These are phyloP conservation scores for Cordyceps pruinosa DNA, from an alignment of 2,329 filamentous ascomycete genomes.

Conservation along the genomic window DNA sequence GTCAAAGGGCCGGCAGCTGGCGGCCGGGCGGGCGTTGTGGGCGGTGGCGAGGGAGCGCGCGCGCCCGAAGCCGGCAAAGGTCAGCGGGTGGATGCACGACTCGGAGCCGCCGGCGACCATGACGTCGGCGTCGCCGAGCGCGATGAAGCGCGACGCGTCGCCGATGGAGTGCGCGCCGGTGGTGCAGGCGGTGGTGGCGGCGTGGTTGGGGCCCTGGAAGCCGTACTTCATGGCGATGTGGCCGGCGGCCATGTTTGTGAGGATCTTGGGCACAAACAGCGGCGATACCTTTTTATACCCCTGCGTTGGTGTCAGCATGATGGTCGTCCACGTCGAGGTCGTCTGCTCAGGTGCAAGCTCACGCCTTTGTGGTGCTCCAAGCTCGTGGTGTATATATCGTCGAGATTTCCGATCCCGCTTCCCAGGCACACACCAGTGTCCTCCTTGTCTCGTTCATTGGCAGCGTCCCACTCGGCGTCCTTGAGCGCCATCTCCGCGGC, in stretches of 20 bases:
- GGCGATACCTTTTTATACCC: constrained; percentile 92
- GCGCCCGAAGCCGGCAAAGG: constrained; percentile 84
- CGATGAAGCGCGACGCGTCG: constrained; percentile 87
- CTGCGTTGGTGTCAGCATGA: constrained; percentile 34
- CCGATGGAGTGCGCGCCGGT: constrained; percentile 93
- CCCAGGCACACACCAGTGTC: constrained; percentile 85
- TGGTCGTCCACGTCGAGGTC: too few species aligned
- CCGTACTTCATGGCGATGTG: constrained; percentile 91
- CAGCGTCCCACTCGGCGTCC: constrained; percentile 72
- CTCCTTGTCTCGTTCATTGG: constrained; percentile 55
- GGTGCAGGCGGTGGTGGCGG: constrained; percentile 89
- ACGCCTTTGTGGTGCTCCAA: constrained; percentile 68
- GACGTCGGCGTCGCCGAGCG: constrained; percentile 84
- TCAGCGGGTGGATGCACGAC: constrained; percentile 90
- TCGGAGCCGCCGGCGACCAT: constrained; percentile 96
- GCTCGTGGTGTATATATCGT: constrained; percentile 82
- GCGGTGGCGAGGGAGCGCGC: constrained; percentile 78
- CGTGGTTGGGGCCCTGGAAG: constrained; percentile 85
- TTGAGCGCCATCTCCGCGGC: constrained; percentile 78
- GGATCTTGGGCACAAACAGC: constrained; percentile 82
- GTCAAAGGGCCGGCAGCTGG: constrained; percentile 85
- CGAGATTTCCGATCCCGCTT: constrained; percentile 90
- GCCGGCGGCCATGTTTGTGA: constrained; percentile 92
- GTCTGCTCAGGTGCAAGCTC: constrained; percentile 26
- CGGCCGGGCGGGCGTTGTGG: constrained; percentile 64